Base-by-base conservation (phyloP, 331 rosid genomes). In the Malus hybrid region DNA sequence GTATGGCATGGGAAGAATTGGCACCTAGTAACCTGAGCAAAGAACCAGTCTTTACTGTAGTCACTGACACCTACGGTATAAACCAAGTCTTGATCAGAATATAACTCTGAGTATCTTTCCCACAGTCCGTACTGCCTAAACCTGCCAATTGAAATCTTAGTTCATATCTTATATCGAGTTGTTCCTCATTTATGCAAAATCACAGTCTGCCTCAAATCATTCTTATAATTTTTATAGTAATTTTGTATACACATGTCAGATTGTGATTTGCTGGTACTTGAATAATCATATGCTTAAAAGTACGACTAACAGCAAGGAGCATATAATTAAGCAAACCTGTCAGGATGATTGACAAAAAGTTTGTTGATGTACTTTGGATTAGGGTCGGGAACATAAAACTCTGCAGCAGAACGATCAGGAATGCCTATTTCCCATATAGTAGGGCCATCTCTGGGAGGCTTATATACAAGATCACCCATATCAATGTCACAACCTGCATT, bases 351-450 rank as follows among this genome's bases (percentile, higher is more conserved):
- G 16, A 85, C 78, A 73, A 71, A 94, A 12, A 92, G 88, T 61
- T 77, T 90, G 86, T 94, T 94, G 1, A 92, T 79, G 57, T 81
- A 92, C 10, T 70, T 86, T 0, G 92, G 97, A 82, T 90, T 83
- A 14, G 99, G 99, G 80, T 87, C 91, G 20, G 97, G 99, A 61
- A 90, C 76, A 63, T 82, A 90, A 68, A 92, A 94, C 74, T 82
- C 97, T 28, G 89, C 86, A 12, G 96, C 93, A 15, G 93, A 79
- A 3, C 97, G 95, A 77, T 94, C 97, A 5, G 99, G 97, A 63
- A 86, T 82, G 42, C 99, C 97, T 75, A 94, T 94, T 79, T 94
- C 97, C 99, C 99, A 94, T 66, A 89, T 70, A n/a, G 96, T 94
- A 19, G 96, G 96, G 9, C 96, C 99, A 71, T 86, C 75, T 82